phyloP scores from a whole-genome alignment of 305 asterid genomes.

The Ilex paraguariensis region DNA sequence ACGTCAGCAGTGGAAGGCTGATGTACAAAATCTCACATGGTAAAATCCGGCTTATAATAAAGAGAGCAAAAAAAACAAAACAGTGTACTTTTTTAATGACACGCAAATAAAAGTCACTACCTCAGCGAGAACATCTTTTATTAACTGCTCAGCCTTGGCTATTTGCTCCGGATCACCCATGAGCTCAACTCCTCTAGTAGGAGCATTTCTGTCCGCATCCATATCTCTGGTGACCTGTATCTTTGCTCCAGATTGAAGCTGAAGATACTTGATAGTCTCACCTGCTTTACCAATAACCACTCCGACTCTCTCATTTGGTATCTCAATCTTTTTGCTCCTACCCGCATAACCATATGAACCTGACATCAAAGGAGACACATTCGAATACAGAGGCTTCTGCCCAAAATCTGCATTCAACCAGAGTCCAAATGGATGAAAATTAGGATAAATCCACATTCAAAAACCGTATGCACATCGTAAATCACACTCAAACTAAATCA shows the following conservation, averaged over 20 bases:
- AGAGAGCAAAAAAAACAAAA: background rate
- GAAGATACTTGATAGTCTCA: conserved; percentile 80
- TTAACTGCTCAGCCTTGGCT: conserved; percentile 75
- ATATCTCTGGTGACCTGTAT: conserved; percentile 87
- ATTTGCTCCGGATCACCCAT: conserved; percentile 79
- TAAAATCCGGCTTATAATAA: background rate
- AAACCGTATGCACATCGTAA: too few species aligned
- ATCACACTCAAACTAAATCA: too few species aligned
- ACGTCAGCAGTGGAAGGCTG: too few species aligned
- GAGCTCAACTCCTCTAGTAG: conserved; percentile 75
- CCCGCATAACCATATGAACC: conserved; percentile 64
- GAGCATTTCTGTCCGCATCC: conserved; percentile 77
- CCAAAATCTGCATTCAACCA: conserved; percentile 28
- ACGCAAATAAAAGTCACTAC: conserved; percentile 26
- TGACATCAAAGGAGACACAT: conserved; percentile 32
- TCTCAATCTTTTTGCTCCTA: conserved; percentile 59
- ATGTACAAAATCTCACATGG: background rate
- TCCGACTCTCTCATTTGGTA: conserved; percentile 84
- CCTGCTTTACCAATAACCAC: conserved; percentile 88
- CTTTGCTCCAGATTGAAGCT: conserved; percentile 77
- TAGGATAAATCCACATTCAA: too few species aligned
- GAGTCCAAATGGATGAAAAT: background rate
- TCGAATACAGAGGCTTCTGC: conserved; percentile 31
- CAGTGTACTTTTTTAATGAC: background rate
- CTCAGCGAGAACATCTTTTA: conserved; percentile 76